phyloP scores from a whole-genome alignment of 371 early-diverging fungal species.

The Syncephalastrum sp. region DNA sequence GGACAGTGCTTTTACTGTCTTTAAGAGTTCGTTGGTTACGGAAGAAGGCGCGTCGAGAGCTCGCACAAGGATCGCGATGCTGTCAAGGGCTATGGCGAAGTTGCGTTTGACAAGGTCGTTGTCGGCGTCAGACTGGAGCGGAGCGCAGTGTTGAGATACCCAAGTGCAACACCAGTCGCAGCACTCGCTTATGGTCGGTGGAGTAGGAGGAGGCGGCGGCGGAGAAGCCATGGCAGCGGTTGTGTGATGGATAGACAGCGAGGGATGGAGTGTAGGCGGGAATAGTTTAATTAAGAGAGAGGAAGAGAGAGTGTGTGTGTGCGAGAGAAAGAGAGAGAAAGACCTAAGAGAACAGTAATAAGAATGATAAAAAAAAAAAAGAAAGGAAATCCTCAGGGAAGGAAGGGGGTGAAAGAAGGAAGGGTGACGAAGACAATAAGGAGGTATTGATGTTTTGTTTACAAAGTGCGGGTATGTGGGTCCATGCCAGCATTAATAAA shows the following conservation, averaged over 20 bases:
- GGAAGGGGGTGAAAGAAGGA: background rate
- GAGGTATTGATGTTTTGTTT: constrained; percentile 1
- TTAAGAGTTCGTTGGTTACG: background rate
- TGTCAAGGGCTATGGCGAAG: constrained; percentile 17
- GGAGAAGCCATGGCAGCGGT: background rate
- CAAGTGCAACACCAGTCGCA: constrained; percentile 24
- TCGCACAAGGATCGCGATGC: constrained; percentile 16
- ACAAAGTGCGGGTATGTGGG: no score
- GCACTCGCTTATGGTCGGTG: constrained; percentile 23
- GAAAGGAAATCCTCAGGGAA: background rate
- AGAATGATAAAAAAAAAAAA: background rate
- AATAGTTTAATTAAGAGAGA: background rate
- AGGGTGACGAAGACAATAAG: background rate
- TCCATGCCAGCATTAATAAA: no score
- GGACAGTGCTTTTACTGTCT: constrained; percentile 14
- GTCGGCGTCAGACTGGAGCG: background rate
- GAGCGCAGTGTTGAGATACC: constrained; percentile 18
- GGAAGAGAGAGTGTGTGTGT: background rate
- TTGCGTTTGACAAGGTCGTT: constrained; percentile 7
- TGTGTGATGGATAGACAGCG: background rate
- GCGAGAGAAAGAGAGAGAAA: constrained; percentile 5
- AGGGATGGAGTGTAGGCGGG: background rate
- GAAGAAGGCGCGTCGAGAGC: constrained; percentile 19
- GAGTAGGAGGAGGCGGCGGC: constrained; percentile 13
- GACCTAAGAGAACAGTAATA: background rate